Conservation (phyloP, 495 filamentous ascomycete genomes). For the Lasiosphaeria hispida region DNA sequence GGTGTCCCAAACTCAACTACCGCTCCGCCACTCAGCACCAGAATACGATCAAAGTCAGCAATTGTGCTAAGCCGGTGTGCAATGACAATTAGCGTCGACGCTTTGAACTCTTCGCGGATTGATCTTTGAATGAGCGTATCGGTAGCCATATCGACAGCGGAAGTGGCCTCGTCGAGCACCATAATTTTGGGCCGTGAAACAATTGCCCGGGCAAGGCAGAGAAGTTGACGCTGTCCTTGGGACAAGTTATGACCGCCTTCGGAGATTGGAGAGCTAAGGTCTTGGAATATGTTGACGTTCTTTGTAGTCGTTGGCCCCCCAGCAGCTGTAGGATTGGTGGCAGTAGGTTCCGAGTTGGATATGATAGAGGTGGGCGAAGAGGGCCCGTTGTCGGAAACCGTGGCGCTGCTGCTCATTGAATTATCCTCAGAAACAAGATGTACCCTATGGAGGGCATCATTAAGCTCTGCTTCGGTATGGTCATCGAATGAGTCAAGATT, state of each 20-base stretch:
- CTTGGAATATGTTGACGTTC: constrained; percentile 7
- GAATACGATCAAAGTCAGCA: constrained; percentile 43
- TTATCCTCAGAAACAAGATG: constrained; percentile 1
- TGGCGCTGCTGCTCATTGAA: neutral
- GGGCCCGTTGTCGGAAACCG: neutral
- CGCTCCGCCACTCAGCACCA: constrained; percentile 71
- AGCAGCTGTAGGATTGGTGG: neutral
- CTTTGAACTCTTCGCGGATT: constrained; percentile 12
- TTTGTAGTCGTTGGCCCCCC: neutral
- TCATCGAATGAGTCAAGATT: constrained; percentile 50
- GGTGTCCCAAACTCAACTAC: constrained; percentile 69
- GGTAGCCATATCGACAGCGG: constrained; percentile 15
- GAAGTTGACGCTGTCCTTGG: constrained; percentile 19
- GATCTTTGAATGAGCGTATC: constrained; percentile 15
- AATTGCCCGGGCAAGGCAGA: constrained; percentile 17
- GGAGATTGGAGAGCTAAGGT: constrained; percentile 9
- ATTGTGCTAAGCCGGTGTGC: no score
- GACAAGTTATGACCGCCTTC: constrained; percentile 15
- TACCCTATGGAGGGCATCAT: constrained; percentile 7
- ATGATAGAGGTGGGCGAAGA: neutral
- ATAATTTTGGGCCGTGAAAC: constrained; percentile 11
- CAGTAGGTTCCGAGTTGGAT: neutral
- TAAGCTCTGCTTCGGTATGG: constrained; percentile 42
- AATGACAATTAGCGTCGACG: constrained; percentile 16
- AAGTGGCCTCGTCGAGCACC: constrained; percentile 19